phyloP scores from a whole-genome alignment of 2,329 filamentous ascomycete genomes.

The Chrysosporium keratinophilum region DNA sequence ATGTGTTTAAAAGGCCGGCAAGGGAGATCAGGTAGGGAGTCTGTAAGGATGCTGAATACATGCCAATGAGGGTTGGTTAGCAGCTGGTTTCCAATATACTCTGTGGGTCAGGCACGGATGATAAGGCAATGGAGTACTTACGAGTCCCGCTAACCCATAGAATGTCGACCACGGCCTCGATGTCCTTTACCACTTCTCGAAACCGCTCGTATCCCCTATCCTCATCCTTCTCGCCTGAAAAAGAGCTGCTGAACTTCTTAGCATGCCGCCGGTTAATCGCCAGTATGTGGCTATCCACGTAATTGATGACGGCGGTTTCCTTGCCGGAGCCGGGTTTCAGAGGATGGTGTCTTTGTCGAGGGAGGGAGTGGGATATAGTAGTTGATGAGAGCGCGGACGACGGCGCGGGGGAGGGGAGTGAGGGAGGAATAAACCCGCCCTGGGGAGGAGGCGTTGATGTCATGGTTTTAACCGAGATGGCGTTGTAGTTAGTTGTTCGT shows the following conservation, averaged over 20 bases:
- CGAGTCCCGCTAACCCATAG: conserved; percentile 82
- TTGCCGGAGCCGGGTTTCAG: conserved; percentile 48
- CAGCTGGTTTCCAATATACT: too few species aligned
- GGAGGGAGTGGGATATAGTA: conserved; percentile 37
- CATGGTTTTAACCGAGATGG: too few species aligned
- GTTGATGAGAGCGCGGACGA: conserved; percentile 32
- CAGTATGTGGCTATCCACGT: conserved; percentile 45
- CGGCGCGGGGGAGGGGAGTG: conserved; percentile 39
- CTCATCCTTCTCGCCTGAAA: conserved; percentile 24
- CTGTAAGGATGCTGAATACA: conserved; percentile 57
- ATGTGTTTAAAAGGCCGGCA: conserved; percentile 60
- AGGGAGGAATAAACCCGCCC: conserved; percentile 37
- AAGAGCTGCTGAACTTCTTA: conserved; percentile 35
- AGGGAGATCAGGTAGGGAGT: conserved; percentile 73
- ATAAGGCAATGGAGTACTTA: conserved; percentile 42
- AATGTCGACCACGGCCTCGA: conserved; percentile 65
- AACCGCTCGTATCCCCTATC: conserved; percentile 51
- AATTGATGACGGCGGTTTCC: conserved; percentile 48
- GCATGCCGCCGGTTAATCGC: conserved; percentile 44
- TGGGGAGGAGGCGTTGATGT: conserved; percentile 2
- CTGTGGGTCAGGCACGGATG: too few species aligned
- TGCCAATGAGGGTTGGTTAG: not conserved
- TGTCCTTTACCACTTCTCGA: conserved; percentile 59
- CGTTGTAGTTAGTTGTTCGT: not conserved
- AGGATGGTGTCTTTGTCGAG: conserved; percentile 43